Conservation (phyloP, 1,139 yeast genomes). For the Suhomyces bokatorum region DNA sequence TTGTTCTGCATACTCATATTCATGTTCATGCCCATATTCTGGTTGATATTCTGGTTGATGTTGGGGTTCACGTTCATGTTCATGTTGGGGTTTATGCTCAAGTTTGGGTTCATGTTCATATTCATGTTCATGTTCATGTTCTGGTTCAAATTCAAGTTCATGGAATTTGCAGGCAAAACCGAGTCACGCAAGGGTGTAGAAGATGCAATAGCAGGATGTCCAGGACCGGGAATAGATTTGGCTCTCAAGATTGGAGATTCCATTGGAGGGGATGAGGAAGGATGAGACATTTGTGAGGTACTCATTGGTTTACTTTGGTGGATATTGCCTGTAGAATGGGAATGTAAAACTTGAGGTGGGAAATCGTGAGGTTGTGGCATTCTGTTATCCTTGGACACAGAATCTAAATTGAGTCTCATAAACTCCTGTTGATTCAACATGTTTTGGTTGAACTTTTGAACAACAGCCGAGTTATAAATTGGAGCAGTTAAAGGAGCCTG, state of each 20-base stretch:
- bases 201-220: conserved; percentile 2
- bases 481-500: conserved; percentile 43
- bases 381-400: neutral
- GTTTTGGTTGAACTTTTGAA: conserved; percentile 19
- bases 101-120: neutral
- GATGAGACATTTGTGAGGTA: conserved; percentile 6
- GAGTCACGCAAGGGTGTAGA: conserved; percentile 10
- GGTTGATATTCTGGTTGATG: too few species aligned
- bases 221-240: conserved; percentile 5
- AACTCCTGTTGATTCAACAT: conserved; percentile 18
- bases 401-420: conserved; percentile 3
- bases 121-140: too few species aligned
- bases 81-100: neutral
- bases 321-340: conserved; percentile 19
- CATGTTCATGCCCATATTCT: too few species aligned
- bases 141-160: too few species aligned
- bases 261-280: conserved; percentile 5
- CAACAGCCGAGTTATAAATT: conserved; percentile 29
- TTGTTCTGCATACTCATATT: too few species aligned
- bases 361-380: neutral
- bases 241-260: conserved; percentile 7
- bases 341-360: conserved; percentile 14
- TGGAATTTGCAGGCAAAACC: neutral
- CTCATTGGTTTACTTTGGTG: conserved; percentile 9
- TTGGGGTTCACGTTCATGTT: neutral